A percentile compares a stretch with the other conserved stretches of the same genome.
phyloP scores from a whole-genome alignment of 202 grass and related monocot species.

The Alloteropsis angusta region DNA sequence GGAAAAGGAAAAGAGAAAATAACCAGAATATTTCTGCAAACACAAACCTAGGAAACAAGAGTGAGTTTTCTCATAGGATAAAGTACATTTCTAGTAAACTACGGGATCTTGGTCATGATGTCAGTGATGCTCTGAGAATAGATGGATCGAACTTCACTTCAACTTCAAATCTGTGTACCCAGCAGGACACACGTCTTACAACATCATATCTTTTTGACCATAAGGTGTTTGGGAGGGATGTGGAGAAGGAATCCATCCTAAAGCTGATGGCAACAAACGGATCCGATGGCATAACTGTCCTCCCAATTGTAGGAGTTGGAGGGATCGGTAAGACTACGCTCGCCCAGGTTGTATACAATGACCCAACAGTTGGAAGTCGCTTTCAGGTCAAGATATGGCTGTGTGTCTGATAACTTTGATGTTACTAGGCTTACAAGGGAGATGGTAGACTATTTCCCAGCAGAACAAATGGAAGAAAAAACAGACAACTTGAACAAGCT shows the following conservation, averaged over 20 bases:
- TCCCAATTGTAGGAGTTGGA: conserved; percentile 36
- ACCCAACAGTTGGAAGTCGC: background rate
- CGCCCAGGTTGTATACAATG: conserved; percentile 25
- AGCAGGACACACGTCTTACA: background rate
- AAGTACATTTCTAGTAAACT: too few relatives aligned
- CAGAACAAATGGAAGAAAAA: background rate
- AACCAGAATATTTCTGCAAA: too few relatives aligned
- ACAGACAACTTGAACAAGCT: conserved; percentile 21
- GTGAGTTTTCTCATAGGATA: too few relatives aligned
- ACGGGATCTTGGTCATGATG: background rate
- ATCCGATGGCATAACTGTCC: background rate
- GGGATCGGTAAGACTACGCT: conserved; percentile 53
- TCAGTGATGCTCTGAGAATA: background rate
- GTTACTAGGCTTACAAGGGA: conserved; percentile 13
- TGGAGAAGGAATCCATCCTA: conserved; percentile 24
- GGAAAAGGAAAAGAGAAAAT: too few relatives aligned
- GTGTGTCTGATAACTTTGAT: conserved; percentile 21
- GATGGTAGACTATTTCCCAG: conserved; percentile 25
- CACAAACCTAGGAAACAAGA: too few relatives aligned
- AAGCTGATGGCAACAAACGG: background rate
- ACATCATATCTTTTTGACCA: background rate
- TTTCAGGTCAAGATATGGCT: conserved; percentile 40
- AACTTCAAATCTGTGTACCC: too few relatives aligned
- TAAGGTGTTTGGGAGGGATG: conserved; percentile 34
- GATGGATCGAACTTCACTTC: background rate